Conservation (phyloP, 2,329 filamentous ascomycete genomes). For the Cadophora sp. region DNA sequence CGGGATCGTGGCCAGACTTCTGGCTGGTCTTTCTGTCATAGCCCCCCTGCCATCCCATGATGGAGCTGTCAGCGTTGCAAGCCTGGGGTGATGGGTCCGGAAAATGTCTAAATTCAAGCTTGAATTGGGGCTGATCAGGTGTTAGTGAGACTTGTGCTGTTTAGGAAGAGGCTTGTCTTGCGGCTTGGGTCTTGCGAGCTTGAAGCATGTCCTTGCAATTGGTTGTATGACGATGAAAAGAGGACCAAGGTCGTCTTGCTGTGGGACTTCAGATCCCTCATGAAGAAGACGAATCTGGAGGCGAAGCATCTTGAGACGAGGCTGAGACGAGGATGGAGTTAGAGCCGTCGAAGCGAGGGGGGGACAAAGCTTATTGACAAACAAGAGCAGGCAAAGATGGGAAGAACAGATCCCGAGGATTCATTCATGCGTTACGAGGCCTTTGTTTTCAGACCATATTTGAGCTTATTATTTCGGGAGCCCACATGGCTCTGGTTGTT, state of each 20-base stretch:
- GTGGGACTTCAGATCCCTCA: neutral
- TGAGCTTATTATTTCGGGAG: neutral
- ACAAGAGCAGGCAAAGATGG: conserved; percentile 13
- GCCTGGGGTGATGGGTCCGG: conserved; percentile 16
- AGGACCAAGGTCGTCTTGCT: neutral
- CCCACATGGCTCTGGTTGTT: neutral
- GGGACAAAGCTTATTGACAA: conserved; percentile 8
- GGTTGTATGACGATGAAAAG: conserved; percentile 15
- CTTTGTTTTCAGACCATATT: conserved; percentile 1
- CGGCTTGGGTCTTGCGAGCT: conserved; percentile 1
- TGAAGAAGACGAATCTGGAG: neutral
- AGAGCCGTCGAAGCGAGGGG: conserved; percentile 1
- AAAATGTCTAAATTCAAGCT: conserved; percentile 24
- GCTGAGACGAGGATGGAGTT: conserved; percentile 23
- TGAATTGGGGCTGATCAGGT: conserved; percentile 30
- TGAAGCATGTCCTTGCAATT: conserved; percentile 16
- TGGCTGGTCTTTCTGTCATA: conserved; percentile 18
- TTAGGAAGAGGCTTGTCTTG: conserved; percentile 25
- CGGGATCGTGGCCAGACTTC: conserved; percentile 14
- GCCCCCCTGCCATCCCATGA: conserved; percentile 17
- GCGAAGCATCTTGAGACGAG: conserved; percentile 25
- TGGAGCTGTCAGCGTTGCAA: conserved; percentile 31
- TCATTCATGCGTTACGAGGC: conserved; percentile 19
- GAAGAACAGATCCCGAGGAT: conserved; percentile 17
- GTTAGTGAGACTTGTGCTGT: conserved; percentile 33